A percentile compares a stretch with the other conserved stretches of the same genome.
Conservation (phyloP, 768 basidiomycete genomes). For the Sarcomyxa edulis region DNA sequence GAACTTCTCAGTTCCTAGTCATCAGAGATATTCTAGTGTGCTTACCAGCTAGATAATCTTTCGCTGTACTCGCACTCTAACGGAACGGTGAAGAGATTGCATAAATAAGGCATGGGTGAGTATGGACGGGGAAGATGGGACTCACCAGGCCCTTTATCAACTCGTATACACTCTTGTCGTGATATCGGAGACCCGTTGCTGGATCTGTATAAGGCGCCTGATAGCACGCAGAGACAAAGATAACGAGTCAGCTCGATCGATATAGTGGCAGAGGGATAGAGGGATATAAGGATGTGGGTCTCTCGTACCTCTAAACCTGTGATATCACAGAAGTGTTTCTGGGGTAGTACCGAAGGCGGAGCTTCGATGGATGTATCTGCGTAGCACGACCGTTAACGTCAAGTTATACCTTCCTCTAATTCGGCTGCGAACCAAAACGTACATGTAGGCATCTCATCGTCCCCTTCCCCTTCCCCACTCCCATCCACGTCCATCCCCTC, state of each 20-base stretch:
- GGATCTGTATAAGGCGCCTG: slow-evolving; percentile 85
- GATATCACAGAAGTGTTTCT: slow-evolving; percentile 78
- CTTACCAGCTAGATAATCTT: slow-evolving; percentile 74
- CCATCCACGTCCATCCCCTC: slow-evolving; percentile 55
- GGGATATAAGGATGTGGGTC: too few species aligned
- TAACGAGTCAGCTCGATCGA: too few species aligned
- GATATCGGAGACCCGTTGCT: slow-evolving; percentile 71
- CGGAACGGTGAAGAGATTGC: too few species aligned
- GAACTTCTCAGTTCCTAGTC: slow-evolving; percentile 36
- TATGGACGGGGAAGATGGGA: not conserved
- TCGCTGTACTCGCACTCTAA: slow-evolving; percentile 65
- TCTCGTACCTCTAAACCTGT: slow-evolving; percentile 69
- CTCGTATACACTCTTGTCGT: slow-evolving; percentile 86
- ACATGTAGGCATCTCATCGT: slow-evolving; percentile 74
- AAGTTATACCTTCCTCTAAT: too few species aligned
- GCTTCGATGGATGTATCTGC: slow-evolving; percentile 80
- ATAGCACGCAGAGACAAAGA: not conserved
- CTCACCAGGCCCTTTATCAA: slow-evolving; percentile 69
- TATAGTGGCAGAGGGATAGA: too few species aligned
- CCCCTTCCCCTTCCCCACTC: slow-evolving; percentile 21
- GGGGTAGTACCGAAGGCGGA: slow-evolving; percentile 75
- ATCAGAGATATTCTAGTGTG: slow-evolving; percentile 24
- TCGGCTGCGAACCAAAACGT: too few species aligned
- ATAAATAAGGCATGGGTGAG: not conserved
- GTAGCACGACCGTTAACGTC: too few species aligned